A percentile compares a stretch with the other conserved stretches of the same genome.
These are phyloP conservation scores for Jaenimonas drosophilae DNA, from an alignment of 208 protist genomes.

Conservation along the genomic window DNA sequence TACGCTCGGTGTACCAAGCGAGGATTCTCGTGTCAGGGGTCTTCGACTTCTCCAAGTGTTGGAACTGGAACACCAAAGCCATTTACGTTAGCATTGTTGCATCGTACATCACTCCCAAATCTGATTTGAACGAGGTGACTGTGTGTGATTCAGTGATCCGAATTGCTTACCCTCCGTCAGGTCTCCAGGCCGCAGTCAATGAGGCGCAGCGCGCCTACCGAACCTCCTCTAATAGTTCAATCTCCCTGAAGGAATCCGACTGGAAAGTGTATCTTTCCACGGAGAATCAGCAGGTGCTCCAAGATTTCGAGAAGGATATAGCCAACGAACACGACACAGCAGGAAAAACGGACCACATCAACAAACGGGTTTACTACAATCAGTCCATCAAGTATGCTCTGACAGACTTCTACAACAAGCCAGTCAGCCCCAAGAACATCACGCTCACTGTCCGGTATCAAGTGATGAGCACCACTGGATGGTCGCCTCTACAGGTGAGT, in stretches of 20 bases:
- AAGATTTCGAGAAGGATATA: not conserved
- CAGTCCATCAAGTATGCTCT: conserved; percentile 49
- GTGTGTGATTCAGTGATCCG: conserved; percentile 42
- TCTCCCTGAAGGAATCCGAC: too few relatives aligned
- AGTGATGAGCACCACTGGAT: conserved; percentile 66
- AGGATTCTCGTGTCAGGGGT: conserved; percentile 18
- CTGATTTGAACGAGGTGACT: conserved; percentile 32
- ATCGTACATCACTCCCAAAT: conserved; percentile 24
- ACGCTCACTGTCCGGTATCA: conserved; percentile 58
- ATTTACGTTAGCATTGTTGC: conserved; percentile 52
- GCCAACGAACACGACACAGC: conserved; percentile 12
- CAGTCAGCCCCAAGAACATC: conserved; percentile 14
- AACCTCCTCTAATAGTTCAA: too few relatives aligned
- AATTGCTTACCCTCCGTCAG: conserved; percentile 8
- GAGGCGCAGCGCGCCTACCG: not conserved
- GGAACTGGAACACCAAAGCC: conserved; percentile 79
- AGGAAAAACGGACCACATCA: conserved; percentile 20
- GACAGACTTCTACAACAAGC: conserved; percentile 23
- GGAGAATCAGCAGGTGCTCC: too few relatives aligned
- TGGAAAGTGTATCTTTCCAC: too few relatives aligned
- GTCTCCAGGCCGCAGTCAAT: conserved; percentile 4
- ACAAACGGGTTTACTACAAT: conserved; percentile 20
- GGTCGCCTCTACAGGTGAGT: conserved; percentile 32
- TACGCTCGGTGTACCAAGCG: conserved; percentile 21
- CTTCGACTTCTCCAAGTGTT: conserved; percentile 35